Base-by-base conservation (phyloP, 2,329 filamentous ascomycete genomes). In the Aspergillus amoenus region DNA sequence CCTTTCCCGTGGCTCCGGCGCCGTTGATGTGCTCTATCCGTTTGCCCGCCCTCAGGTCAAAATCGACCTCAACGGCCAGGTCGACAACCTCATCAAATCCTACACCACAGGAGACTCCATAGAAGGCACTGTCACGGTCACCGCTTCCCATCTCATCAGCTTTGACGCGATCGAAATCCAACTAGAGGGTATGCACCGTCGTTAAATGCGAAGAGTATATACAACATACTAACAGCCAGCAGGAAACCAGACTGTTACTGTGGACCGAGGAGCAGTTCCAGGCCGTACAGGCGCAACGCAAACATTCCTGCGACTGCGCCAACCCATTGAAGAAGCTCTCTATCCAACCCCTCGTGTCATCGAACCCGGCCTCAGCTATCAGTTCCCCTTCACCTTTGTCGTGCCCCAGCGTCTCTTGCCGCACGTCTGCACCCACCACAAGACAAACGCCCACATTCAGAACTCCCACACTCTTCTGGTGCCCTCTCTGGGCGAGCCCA, bases 371-470 rank as follows among this genome's bases (percentile, higher is more conserved):
- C 76, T 75, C 59, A 77, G 74, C 11, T 88, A 88, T 69, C 77
- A 71, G 8, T 84, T 88, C 57, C 82, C 84, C 1, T 89, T 88
- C 68, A 80, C 79, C 24, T 89, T 89, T 65, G 83, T 84, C 55
- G 78, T 89, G 2, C 86, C 86, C 0, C 76, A 82, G 34, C 80
- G 81, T 17, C 73, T 89, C 4, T 79, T 89, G 0, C 84, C 84
- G 5, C 80, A 81, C 59, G 72, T 82, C 45, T 89, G 86, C 72
- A 75, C 73, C 17, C 86, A 88, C 70, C 64, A 68, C 40, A 76
- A 79, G 17, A 75, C 74, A 22, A 81, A 82, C 58, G 72, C 77
- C 24, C 77, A 82, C 39, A 74, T 88, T 52, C 78, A 80, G 53
- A 75, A 80, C 21, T 79, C 78, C 1, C 86, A 89, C 68, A 74